These are phyloP conservation scores for Populus tremula DNA, from an alignment of 345 rosid genomes.

Conservation along the genomic window DNA sequence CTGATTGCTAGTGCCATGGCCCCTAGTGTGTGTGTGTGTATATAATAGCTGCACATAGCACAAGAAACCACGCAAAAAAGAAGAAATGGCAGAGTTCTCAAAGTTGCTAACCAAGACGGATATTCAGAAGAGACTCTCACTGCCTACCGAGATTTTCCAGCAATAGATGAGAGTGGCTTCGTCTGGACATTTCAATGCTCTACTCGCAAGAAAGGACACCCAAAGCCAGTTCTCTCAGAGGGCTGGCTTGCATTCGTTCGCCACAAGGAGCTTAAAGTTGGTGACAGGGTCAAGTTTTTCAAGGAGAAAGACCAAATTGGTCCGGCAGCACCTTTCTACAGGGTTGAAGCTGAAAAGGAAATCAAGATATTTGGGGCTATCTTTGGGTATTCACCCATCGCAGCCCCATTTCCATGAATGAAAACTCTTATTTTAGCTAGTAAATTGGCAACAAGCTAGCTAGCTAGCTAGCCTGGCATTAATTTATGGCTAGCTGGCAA, in stretches of 20 bases:
- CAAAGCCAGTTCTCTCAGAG: constrained; percentile 7
- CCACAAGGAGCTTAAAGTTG: neutral
- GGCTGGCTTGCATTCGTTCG: constrained; percentile 11
- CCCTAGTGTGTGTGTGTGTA: too few relatives aligned
- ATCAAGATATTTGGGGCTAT: constrained; percentile 4
- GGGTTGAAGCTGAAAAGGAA: neutral
- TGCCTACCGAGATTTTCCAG: neutral
- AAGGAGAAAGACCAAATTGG: neutral
- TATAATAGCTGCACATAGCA: too few relatives aligned
- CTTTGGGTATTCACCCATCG: neutral
- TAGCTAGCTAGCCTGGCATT: too few relatives aligned
- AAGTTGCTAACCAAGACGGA: neutral
- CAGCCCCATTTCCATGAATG: too few relatives aligned
- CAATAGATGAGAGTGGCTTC: neutral
- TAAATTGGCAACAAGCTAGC: too few relatives aligned
- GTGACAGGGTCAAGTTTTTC: constrained; percentile 1
- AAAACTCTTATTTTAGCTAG: too few relatives aligned
- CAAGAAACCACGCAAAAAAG: too few relatives aligned
- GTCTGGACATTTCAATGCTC: neutral
- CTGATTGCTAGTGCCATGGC: too few relatives aligned
- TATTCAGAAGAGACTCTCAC: neutral
- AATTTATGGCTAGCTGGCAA: too few relatives aligned
- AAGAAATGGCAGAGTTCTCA: too few relatives aligned
- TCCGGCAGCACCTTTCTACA: neutral
- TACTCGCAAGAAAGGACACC: constrained; percentile 5